Conservation (phyloP, 73 alveolate genomes). For the Tetrahymena elliotti region DNA sequence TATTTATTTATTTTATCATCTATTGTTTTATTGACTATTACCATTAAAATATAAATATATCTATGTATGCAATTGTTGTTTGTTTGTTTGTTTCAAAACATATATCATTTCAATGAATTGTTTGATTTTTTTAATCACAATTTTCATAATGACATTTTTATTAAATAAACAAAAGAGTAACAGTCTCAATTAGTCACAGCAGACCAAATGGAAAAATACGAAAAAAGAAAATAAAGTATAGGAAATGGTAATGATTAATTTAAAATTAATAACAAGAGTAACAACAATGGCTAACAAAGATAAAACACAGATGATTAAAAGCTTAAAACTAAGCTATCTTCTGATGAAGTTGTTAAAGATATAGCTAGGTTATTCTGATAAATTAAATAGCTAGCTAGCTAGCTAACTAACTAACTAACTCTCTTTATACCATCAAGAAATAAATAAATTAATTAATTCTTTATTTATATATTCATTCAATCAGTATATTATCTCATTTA, state of each 20-base stretch:
- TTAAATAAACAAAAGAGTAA: not conserved
- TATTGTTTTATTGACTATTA: too few relatives aligned
- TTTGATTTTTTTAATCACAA: too few relatives aligned
- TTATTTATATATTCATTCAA: too few relatives aligned
- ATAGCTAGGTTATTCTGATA: not conserved
- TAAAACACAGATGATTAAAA: not conserved
- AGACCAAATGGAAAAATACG: not conserved
- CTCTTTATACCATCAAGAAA: not conserved
- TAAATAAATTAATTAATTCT: too few relatives aligned
- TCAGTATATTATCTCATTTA: too few relatives aligned
- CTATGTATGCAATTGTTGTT: too few relatives aligned
- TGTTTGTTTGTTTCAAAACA: too few relatives aligned
- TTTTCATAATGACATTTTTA: too few relatives aligned
- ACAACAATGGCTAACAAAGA: not conserved
- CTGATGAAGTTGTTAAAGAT: not conserved
- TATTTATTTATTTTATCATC: not conserved
- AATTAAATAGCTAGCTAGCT: not conserved
- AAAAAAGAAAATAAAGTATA: not conserved
- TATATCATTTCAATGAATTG: not conserved
- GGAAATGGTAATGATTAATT: not conserved
- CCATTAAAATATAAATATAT: too few relatives aligned
- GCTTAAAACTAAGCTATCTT: not conserved
- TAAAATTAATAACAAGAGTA: not conserved
- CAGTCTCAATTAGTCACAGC: not conserved
- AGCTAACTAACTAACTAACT: not conserved